Evolutionary conservation across 805 yeast genomes (phyloP).

Genomic region (Kodamaea laetipori): DNA sequence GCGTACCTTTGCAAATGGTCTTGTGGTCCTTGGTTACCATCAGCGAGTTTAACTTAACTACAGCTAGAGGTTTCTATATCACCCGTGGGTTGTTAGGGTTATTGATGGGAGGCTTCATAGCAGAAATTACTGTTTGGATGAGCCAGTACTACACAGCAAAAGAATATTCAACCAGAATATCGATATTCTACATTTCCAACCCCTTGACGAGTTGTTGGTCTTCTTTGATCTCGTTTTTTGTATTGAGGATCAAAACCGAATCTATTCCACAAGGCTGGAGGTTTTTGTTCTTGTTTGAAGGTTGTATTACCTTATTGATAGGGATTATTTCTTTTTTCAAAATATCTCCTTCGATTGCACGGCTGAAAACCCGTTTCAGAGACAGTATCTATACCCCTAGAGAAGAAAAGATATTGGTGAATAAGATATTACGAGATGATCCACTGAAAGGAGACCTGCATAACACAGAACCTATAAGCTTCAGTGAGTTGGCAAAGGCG

Average conservation of each 20-base stretch:
- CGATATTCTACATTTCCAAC: constrained; percentile 48
- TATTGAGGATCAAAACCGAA: constrained; percentile 43
- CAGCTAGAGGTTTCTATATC: constrained; percentile 27
- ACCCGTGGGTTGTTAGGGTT: constrained; percentile 34
- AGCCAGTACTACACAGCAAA: constrained; percentile 37
- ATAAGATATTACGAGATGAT: constrained; percentile 61
- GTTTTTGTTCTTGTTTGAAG: constrained; percentile 27
- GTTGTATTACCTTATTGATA: constrained; percentile 33
- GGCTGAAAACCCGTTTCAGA: constrained; percentile 23
- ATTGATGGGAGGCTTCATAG: constrained; percentile 40
- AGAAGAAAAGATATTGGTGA: constrained; percentile 60
- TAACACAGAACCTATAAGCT: constrained; percentile 54
- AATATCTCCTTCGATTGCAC: constrained; percentile 49
- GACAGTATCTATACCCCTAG: constrained; percentile 34
- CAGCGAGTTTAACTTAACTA: constrained; percentile 28
- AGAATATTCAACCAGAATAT: constrained; percentile 29
- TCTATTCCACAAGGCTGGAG: constrained; percentile 23
- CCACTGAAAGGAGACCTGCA: constrained; percentile 65
- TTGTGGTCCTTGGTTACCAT: constrained; percentile 30
- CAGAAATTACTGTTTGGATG: constrained; percentile 33
- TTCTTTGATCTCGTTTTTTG: constrained; percentile 52
- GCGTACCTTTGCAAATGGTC: constrained; percentile 29
- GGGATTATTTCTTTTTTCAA: constrained; percentile 47
- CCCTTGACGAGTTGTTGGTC: constrained; percentile 49
- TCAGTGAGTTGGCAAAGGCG: constrained; percentile 40